Base-by-base conservation (phyloP, 345 rosid genomes). In the Melaleuca alternifolia region DNA sequence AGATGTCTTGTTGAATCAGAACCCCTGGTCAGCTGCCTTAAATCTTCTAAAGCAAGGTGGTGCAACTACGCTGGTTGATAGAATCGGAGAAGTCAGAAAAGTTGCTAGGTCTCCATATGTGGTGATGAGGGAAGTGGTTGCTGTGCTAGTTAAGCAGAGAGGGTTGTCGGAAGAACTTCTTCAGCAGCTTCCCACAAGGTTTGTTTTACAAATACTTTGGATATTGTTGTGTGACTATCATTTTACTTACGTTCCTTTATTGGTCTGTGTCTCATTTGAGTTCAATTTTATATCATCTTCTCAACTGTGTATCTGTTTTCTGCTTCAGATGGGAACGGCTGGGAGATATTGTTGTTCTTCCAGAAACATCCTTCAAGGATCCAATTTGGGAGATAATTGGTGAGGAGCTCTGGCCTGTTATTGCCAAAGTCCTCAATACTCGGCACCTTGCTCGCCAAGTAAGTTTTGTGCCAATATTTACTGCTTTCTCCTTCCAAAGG, bases 291-390 rank as follows among this genome's bases (percentile, higher is more conserved):
- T 90, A 50, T 71, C 86, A 83, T 33, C 83, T 56, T 54, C 65
- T 11, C 56, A 48, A 33, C 30, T 21, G 41, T 75, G 44, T 23
- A 33, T 85, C n/a, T 76, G 16, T 71, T 52, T 85, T 85, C 65
- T 65, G 48, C 71, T 50, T 88, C 92, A 97, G 98, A 90, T 97
- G 98, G 99, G 99, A 95, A 84, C 91, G 95, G 79, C 94, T 95
- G 76, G 97, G 97, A 81, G 97, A 97, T 92, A 93, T 97, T 86
- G 92, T 94, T 90, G 96, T 97, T 88, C 95, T 97, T 87, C 98
- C 99, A 8, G 91, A 88, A 85, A 90, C 95, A 86, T 95, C 95
- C 76, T 97, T 96, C 90, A 93, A 83, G 88, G 98, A 97, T 92
- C 96, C 94, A 85, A 62, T 89, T 28, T 95, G 98, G 99, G 91